Conservation (phyloP, 345 rosid species). For the Heritiera littoralis region DNA sequence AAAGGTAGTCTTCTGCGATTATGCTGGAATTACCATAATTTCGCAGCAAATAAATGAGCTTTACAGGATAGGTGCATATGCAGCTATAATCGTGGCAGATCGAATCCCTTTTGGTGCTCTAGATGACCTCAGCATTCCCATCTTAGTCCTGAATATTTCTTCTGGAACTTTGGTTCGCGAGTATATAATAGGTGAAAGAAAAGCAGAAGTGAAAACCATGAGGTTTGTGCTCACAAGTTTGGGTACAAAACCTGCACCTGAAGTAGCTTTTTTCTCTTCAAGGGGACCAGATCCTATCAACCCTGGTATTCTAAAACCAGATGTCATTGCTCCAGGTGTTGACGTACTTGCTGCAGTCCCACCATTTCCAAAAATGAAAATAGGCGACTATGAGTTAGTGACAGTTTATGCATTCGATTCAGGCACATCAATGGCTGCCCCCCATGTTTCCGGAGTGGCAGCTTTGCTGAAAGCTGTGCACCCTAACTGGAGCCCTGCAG, state of each 20-base stretch:
- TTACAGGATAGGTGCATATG: too few species aligned
- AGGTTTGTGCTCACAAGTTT: slow-evolving; percentile 8
- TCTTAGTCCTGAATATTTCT: too few species aligned
- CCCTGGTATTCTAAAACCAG: slow-evolving; percentile 16
- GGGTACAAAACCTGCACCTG: slow-evolving; percentile 4
- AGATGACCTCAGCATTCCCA: too few species aligned
- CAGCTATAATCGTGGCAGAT: too few species aligned
- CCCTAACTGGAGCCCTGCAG: slow-evolving; percentile 46
- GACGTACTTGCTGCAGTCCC: slow-evolving; percentile 22
- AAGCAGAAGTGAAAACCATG: not conserved
- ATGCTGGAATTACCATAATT: too few species aligned
- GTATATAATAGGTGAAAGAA: too few species aligned
- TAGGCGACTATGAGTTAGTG: slow-evolving; percentile 22
- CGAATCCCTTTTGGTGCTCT: too few species aligned
- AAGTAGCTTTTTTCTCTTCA: slow-evolving; percentile 16
- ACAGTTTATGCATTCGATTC: slow-evolving; percentile 40
- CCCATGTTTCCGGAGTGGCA: slow-evolving; percentile 58
- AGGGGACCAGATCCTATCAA: slow-evolving; percentile 20
- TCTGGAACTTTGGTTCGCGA: too few species aligned
- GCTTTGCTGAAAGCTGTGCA: slow-evolving; percentile 52
- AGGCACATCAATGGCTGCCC: slow-evolving; percentile 61
- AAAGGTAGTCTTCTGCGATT: too few species aligned
- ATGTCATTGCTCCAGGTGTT: slow-evolving; percentile 22
- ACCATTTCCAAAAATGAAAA: slow-evolving; percentile 5
- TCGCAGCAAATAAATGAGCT: too few species aligned